Percentiles rank a stretch among this genome's conserved stretches.
phyloP scores from a whole-genome alignment of 2,329 filamentous ascomycete species.

The Allantophomopsis lycopodina region DNA sequence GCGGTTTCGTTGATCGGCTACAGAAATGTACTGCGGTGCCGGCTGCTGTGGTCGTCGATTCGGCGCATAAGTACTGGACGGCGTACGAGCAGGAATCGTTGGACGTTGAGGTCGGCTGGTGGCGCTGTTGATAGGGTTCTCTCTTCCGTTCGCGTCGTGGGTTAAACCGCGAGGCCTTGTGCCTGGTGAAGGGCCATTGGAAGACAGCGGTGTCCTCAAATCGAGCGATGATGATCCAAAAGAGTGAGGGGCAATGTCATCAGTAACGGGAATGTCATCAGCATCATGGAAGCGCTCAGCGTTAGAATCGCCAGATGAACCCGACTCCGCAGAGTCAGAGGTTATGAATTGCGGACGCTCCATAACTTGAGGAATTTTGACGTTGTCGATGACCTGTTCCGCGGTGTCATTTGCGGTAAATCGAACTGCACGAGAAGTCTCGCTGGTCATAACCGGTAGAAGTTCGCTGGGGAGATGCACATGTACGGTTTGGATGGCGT shows the following conservation, averaged over 20 bases:
- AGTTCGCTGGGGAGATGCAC: too few relatives aligned
- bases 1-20: conserved; percentile 30
- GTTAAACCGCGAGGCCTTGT: conserved; percentile 27
- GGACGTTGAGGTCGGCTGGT: conserved; percentile 50
- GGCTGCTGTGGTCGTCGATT: conserved; percentile 37
- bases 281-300: conserved; percentile 2
- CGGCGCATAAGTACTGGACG: conserved; percentile 68
- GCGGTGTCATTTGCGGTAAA: conserved; percentile 35
- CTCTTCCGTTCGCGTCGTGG: conserved; percentile 15
- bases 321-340: conserved; percentile 33
- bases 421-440: conserved; percentile 39
- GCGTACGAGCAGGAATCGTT: conserved; percentile 54
- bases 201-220: conserved; percentile 9
- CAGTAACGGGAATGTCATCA: background rate
- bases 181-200: conserved; percentile 14
- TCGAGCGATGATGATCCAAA: conserved; percentile 1
- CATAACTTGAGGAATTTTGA: conserved; percentile 21
- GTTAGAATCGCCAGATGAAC: conserved; percentile 24
- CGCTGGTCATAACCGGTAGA: conserved; percentile 18
- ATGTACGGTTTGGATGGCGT: too few relatives aligned
- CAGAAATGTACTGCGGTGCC: conserved; percentile 28
- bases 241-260: too few relatives aligned
- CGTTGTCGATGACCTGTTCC: conserved; percentile 28
- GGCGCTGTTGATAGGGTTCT: conserved; percentile 26
- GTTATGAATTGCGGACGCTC: conserved; percentile 16